phyloP scores from a whole-genome alignment of 2,329 filamentous ascomycete species.

The Exserohilum turcica region DNA sequence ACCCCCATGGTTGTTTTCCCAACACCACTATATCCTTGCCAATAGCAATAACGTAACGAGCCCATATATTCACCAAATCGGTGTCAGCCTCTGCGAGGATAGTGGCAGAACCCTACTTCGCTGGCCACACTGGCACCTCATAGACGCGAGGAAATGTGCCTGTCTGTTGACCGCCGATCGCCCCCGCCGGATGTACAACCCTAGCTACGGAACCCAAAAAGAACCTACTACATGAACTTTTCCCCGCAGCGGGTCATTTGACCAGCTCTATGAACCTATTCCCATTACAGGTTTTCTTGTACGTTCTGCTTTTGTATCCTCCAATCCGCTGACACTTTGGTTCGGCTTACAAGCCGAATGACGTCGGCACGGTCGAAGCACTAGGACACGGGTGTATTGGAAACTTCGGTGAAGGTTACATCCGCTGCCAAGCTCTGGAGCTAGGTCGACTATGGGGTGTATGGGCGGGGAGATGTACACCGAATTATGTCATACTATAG shows the following conservation, averaged over 20 bases:
- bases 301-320: constrained; percentile 18
- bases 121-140: not conserved
- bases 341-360: constrained; percentile 18
- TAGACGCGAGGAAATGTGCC: not conserved
- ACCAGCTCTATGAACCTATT: not conserved
- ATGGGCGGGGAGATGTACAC: constrained; percentile 39
- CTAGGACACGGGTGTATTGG: constrained; percentile 10
- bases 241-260: constrained; percentile 8
- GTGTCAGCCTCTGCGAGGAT: too few relatives aligned
- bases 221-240: not conserved
- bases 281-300: not conserved
- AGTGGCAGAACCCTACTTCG: too few relatives aligned
- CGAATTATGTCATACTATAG: constrained; percentile 19
- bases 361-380: constrained; percentile 22
- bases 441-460: constrained; percentile 26
- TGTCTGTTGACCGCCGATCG: constrained; percentile 14
- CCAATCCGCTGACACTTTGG: constrained; percentile 11
- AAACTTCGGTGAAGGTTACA: constrained; percentile 33
- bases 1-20: too few relatives aligned
- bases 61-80: too few relatives aligned
- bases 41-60: too few relatives aligned
- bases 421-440: constrained; percentile 21
- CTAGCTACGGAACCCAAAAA: constrained; percentile 1
- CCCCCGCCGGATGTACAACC: constrained; percentile 4
- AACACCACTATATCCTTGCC: too few relatives aligned